Evolutionary conservation across 2,329 filamentous ascomycete species (phyloP), one percentile per base, ranked within the genome.

Genomic region (Xylaria sp.): DNA sequence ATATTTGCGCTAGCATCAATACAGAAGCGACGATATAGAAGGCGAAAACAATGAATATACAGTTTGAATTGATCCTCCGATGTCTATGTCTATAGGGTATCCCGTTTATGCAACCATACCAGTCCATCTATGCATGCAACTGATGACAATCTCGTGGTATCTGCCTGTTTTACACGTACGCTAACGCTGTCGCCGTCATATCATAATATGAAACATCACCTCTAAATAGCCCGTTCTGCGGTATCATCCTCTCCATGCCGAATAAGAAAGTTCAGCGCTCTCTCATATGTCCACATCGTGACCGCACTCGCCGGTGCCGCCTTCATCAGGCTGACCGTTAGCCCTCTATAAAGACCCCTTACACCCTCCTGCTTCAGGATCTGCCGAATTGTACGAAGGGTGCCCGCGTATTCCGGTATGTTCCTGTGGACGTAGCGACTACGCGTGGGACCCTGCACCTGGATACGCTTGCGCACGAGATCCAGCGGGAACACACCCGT

Each of bases 251-350:
- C 79, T 66, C 83, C 81, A 71, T 63, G 69, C 20, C 75, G 75
- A 39, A 85, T 82, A 69, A 95, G 82, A 25, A 89, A 73, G 60
- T 84, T 87, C 82, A 98, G 83, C 20, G 88, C 88, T 76, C 91
- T 85, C 83, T 97, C 94, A 81, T 97, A 98, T 1, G 93, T 97
- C 94, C 94, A 98, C 85, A 98, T 93, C 0, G 94, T 98, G 39
- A 97, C 89, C 7, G 94, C 94, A 79, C 93, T 96, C 34, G 93
- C 90, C n/a, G 96, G 96, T 25, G 95, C 96, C 39, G 95, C 93
- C 84, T 99, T 99, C 74, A 98, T 80, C 78, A 99, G 82, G 79
- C 94, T 95, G 65, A 98, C 94, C 0, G 91, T 91, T 78, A 99
- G 82, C 0, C 96, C 96, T 63, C 94, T 88, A 80, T 98, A 99